Evolutionary conservation across 2,329 filamentous ascomycete genomes (phyloP).

Genomic region (Neopestalotiopsis rosae): DNA sequence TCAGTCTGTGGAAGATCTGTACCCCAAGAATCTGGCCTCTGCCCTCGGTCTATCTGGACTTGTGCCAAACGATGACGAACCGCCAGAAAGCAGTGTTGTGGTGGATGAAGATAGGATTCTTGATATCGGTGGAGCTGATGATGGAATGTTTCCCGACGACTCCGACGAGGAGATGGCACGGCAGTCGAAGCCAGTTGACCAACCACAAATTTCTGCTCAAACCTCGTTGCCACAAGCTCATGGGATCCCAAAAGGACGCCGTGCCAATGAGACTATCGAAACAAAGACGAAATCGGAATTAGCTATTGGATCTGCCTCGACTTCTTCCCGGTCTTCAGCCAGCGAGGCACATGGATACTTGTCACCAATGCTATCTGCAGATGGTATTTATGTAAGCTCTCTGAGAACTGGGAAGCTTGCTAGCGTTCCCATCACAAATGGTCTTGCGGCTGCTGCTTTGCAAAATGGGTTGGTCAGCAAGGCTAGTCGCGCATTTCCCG

Average conservation of each 20-base stretch:
- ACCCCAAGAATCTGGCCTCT: slow-evolving; percentile 67
- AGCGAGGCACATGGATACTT: too few relatives aligned
- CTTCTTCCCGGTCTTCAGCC: neutral
- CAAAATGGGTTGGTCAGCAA: slow-evolving; percentile 44
- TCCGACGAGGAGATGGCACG: slow-evolving; percentile 54
- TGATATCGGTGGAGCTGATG: slow-evolving; percentile 49
- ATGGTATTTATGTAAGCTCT: slow-evolving; percentile 50
- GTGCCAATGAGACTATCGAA: neutral
- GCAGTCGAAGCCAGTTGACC: neutral
- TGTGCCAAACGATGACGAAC: slow-evolving; percentile 32
- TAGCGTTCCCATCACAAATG: slow-evolving; percentile 41
- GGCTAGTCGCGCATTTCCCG: slow-evolving; percentile 15
- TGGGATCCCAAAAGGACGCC: slow-evolving; percentile 16
- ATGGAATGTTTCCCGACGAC: slow-evolving; percentile 54
- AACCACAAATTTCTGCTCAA: neutral
- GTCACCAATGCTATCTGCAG: slow-evolving; percentile 23
- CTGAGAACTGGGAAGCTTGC: slow-evolving; percentile 43
- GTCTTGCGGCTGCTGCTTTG: slow-evolving; percentile 47
- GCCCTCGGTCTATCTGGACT: slow-evolving; percentile 47
- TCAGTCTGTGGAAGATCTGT: slow-evolving; percentile 87
- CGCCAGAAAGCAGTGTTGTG: slow-evolving; percentile 53
- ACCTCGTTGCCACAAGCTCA: neutral
- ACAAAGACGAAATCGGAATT: neutral
- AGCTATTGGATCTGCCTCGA: neutral
- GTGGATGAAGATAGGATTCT: slow-evolving; percentile 69